Evolutionary conservation across 352 stramenopile species (phyloP).

Genomic region (Globisporangium splendens): DNA sequence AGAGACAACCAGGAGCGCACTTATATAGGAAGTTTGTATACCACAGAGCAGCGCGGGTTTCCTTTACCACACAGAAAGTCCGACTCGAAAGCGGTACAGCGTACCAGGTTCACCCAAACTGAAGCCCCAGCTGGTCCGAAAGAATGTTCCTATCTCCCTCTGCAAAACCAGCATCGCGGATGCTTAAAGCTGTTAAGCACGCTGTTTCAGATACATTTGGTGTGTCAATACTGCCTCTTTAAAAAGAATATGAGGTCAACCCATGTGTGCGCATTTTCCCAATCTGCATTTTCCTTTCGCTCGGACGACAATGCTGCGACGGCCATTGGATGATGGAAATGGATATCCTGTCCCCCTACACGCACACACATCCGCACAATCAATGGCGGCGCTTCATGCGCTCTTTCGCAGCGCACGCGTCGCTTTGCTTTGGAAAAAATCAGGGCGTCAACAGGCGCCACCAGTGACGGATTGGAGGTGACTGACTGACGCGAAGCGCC

Average conservation of each 20-base stretch:
- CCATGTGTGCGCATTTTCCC: neutral
- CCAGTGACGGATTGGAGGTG: too few relatives aligned
- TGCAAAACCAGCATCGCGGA: neutral
- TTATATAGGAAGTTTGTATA: slow-evolving; percentile 15
- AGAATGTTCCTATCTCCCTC: neutral
- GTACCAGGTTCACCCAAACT: neutral
- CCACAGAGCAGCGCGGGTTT: too few relatives aligned
- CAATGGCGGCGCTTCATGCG: neutral
- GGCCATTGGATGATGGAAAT: neutral
- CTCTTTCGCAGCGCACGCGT: too few relatives aligned
- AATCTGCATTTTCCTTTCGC: neutral
- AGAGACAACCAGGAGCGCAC: neutral
- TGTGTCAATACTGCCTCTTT: neutral
- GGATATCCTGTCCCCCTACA: neutral
- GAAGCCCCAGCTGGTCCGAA: neutral
- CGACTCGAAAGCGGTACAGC: neutral
- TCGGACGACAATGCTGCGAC: neutral
- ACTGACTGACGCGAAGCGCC: too few relatives aligned
- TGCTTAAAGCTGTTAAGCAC: neutral
- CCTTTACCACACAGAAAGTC: too few relatives aligned
- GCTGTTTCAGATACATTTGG: neutral
- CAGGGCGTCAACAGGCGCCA: too few relatives aligned
- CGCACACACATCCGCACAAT: neutral
- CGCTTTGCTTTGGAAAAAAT: too few relatives aligned
- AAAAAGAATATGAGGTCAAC: neutral